These are phyloP conservation scores for Spathaspora sp. DNA, from an alignment of 805 yeast genomes.

Conservation along the genomic window DNA sequence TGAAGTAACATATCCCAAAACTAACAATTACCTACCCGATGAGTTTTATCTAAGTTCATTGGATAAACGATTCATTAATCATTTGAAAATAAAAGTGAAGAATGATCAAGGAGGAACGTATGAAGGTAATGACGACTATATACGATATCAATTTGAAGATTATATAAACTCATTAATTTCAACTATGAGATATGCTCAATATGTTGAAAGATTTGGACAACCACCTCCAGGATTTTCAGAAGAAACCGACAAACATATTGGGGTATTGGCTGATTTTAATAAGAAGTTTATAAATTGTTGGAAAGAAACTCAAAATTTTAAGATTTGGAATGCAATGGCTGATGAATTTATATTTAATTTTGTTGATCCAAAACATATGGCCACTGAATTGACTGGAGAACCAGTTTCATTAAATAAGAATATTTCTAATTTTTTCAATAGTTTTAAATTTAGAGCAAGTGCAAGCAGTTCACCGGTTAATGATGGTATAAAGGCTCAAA, in stretches of 20 bases:
- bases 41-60: constrained; percentile 31
- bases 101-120: constrained; percentile 12
- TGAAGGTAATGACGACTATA: constrained; percentile 68
- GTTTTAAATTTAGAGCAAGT: constrained; percentile 13
- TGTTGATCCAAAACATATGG: constrained; percentile 37
- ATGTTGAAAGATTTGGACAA: constrained; percentile 35
- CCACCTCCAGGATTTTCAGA: constrained; percentile 41
- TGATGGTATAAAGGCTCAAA: constrained; percentile 19
- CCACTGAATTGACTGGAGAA: constrained; percentile 5
- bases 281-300: constrained; percentile 28
- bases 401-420: constrained; percentile 5
- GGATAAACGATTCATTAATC: constrained; percentile 76
- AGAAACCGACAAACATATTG: constrained; percentile 17
- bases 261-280: constrained; percentile 29
- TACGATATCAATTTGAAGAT: constrained; percentile 86
- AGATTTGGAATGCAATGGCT: constrained; percentile 37
- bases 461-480: constrained; percentile 5
- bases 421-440: constrained; percentile 23
- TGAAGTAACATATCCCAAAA: constrained; percentile 42
- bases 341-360: constrained; percentile 45
- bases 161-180: constrained; percentile 76
- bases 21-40: constrained; percentile 19
- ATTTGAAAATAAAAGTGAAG: constrained; percentile 40
- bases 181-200: constrained; percentile 65
- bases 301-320: constrained; percentile 31